Evolutionary conservation across 768 basidiomycete genomes (phyloP).

Genomic region (Dendrothele bispora): DNA sequence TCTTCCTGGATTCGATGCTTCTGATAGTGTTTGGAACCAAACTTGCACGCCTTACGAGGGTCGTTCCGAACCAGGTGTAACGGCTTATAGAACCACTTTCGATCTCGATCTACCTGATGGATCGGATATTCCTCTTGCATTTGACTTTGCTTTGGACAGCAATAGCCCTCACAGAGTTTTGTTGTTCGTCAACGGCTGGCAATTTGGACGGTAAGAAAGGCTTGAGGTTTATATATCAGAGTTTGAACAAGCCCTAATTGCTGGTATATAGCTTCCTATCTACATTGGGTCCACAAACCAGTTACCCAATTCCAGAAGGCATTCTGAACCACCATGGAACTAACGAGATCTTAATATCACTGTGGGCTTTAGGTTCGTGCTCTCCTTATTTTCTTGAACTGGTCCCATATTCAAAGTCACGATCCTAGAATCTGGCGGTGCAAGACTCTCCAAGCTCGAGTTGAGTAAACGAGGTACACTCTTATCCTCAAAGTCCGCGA

Average conservation of each 20-base stretch:
- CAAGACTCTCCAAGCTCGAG: slow-evolving; percentile 27
- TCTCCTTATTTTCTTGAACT: background rate
- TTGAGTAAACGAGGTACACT: slow-evolving; percentile 26
- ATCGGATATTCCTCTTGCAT: slow-evolving; percentile 57
- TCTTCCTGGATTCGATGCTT: slow-evolving; percentile 57
- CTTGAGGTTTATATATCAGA: too few relatives aligned
- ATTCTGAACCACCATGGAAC: slow-evolving; percentile 35
- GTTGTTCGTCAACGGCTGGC: slow-evolving; percentile 73
- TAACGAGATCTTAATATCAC: slow-evolving; percentile 32
- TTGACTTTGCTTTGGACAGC: slow-evolving; percentile 52
- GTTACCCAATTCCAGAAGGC: slow-evolving; percentile 44
- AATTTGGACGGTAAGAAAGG: too few relatives aligned
- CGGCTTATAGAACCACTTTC: slow-evolving; percentile 65
- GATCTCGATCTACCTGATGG: slow-evolving; percentile 48
- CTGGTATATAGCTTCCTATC: slow-evolving; percentile 47
- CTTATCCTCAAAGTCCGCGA: slow-evolving; percentile 28
- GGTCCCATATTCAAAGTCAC: background rate
- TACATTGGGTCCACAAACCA: slow-evolving; percentile 42
- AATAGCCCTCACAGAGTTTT: slow-evolving; percentile 59
- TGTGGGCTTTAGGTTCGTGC: slow-evolving; percentile 35
- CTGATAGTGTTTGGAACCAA: slow-evolving; percentile 52
- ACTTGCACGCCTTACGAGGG: slow-evolving; percentile 47
- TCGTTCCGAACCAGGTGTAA: slow-evolving; percentile 50
- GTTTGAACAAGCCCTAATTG: too few relatives aligned
- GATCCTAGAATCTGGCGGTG: slow-evolving; percentile 27